A percentile compares a stretch with the other conserved stretches of the same genome.
Conservation (phyloP, 352 stramenopile genomes). For the Globisporangium apiculatum region DNA sequence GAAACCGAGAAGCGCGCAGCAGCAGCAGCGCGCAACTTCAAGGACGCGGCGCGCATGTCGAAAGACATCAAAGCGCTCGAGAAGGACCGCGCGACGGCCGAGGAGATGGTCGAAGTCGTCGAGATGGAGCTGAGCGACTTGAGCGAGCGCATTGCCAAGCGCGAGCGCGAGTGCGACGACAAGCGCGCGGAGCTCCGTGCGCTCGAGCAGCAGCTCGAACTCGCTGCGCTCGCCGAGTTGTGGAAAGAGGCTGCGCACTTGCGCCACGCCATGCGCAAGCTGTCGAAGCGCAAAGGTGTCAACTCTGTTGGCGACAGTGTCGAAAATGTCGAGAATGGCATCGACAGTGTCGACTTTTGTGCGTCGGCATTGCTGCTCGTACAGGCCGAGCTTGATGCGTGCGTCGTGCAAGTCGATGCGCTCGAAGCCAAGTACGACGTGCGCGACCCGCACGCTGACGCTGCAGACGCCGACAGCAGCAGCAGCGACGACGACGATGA, state of each 20-base stretch:
- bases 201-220: conserved; percentile 29
- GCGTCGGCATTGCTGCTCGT: conserved; percentile 63
- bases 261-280: conserved; percentile 46
- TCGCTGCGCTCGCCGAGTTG: conserved; percentile 64
- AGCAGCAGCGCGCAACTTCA: conserved; percentile 79
- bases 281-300: conserved; percentile 67
- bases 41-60: conserved; percentile 76
- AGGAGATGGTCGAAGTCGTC: conserved; percentile 79
- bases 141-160: conserved; percentile 65
- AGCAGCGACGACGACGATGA: conserved; percentile 32
- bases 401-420: conserved; percentile 44
- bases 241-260: conserved; percentile 72
- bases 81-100: conserved; percentile 69
- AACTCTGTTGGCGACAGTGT: conserved; percentile 28
- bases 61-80: conserved; percentile 85
- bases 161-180: conserved; percentile 55
- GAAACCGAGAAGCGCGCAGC: conserved; percentile 78
- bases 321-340: too few relatives aligned
- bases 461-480: conserved; percentile 7
- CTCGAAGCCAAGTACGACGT: conserved; percentile 74
- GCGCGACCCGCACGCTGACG: conserved; percentile 39
- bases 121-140: conserved; percentile 81
- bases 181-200: conserved; percentile 22
- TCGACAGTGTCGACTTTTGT: conserved; percentile 52
- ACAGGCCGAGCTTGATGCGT: conserved; percentile 71